A percentile compares a stretch with the other conserved stretches of the same genome.
Evolutionary conservation across 202 grass and related monocot species (phyloP).

Genomic region (Sporobolus alterniflorus): DNA sequence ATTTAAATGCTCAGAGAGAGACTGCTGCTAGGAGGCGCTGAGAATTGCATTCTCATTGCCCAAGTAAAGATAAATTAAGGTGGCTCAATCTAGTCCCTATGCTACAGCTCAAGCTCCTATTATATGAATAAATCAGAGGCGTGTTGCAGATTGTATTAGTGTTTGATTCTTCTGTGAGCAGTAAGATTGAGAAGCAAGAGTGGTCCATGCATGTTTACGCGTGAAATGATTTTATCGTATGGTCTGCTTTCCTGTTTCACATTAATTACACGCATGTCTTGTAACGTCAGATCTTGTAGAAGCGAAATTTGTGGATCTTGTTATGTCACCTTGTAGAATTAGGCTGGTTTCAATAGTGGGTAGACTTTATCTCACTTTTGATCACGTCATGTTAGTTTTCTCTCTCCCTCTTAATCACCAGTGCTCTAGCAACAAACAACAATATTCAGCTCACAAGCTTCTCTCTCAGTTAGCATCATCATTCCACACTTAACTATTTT

Average conservation of each 20-base stretch:
- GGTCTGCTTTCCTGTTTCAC: constrained; percentile 9
- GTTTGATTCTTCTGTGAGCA: constrained; percentile 22
- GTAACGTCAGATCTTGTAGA: constrained; percentile 35
- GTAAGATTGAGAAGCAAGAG: constrained; percentile 16
- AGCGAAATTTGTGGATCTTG: constrained; percentile 5
- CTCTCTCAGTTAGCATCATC: too few species aligned
- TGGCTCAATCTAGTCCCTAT: not conserved
- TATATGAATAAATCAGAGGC: constrained; percentile 46
- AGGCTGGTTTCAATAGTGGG: too few species aligned
- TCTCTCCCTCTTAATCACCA: too few species aligned
- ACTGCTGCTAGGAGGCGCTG: constrained; percentile 82
- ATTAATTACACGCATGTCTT: constrained; percentile 12
- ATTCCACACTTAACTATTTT: too few species aligned
- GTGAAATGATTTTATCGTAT: constrained; percentile 11
- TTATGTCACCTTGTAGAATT: not conserved
- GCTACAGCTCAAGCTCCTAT: not conserved
- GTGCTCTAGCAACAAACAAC: too few species aligned
- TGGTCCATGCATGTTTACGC: constrained; percentile 28
- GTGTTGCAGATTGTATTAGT: constrained; percentile 43
- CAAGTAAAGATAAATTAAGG: constrained; percentile 19
- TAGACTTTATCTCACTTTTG: too few species aligned
- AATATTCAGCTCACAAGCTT: too few species aligned
- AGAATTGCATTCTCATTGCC: constrained; percentile 9
- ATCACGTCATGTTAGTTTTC: too few species aligned
- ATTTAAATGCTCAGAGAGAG: constrained; percentile 92